phyloP scores from a whole-genome alignment of 768 basidiomycete genomes.

The Termitomyces sp. region DNA sequence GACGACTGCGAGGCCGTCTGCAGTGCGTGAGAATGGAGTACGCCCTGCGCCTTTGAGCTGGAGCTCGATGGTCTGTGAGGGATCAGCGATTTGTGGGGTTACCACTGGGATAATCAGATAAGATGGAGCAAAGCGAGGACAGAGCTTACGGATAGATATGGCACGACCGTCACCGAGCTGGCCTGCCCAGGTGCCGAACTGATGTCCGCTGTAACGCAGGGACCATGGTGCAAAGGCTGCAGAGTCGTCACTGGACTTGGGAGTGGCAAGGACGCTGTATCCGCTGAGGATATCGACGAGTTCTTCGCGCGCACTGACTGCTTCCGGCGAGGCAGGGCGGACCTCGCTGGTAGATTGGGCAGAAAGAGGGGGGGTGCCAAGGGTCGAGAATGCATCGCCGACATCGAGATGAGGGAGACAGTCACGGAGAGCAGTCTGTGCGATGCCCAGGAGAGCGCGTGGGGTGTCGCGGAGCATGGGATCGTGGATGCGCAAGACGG shows the following conservation, averaged over 20 bases:
- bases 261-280: conserved; percentile 59
- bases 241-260: conserved; percentile 7
- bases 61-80: conserved; percentile 64
- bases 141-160: conserved; percentile 59
- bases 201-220: conserved; percentile 86
- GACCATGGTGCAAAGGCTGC: conserved; percentile 73
- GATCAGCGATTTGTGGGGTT: conserved; percentile 64
- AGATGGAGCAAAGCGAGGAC: neutral
- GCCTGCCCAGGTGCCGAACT: conserved; percentile 87
- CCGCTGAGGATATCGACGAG: conserved; percentile 82
- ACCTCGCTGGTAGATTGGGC: conserved; percentile 30
- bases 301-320: conserved; percentile 52
- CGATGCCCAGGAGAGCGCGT: conserved; percentile 65
- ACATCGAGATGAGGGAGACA: conserved; percentile 83
- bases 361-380: conserved; percentile 57
- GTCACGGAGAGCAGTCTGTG: conserved; percentile 63
- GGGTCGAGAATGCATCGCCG: conserved; percentile 69
- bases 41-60: conserved; percentile 95
- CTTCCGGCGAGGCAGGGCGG: conserved; percentile 26
- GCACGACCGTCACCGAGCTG: conserved; percentile 96
- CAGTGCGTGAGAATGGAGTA: conserved; percentile 88
- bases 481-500: conserved; percentile 37
- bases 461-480: conserved; percentile 45
- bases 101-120: conserved; percentile 44
- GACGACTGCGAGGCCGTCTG: conserved; percentile 94